Evolutionary conservation across 2,329 filamentous ascomycete species (phyloP), one percentile per base, ranked within the genome.

Genomic region (Beauveria bassiana): DNA sequence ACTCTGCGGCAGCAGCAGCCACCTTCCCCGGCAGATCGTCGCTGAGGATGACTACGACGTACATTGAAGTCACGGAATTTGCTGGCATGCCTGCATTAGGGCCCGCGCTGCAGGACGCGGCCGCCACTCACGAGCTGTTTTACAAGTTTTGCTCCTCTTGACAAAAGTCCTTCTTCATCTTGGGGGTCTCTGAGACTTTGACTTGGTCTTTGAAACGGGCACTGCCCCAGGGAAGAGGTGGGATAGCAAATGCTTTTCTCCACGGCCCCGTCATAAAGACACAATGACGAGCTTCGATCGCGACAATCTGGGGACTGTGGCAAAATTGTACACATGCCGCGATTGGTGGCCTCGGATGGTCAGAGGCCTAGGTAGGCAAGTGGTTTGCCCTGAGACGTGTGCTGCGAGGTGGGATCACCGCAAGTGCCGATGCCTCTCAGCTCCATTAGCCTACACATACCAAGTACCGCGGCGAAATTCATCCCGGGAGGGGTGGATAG

Each of bases 71-170:
- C 1, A 79, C 77, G 0, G 76, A 77, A 3, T 79, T 79, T 59
- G 77, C 77, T 0, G 77, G 78, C 2, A 80, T 77, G 0, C 76
- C 77, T 0, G 66, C 74, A 1, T 67, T 78, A 0, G 69, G 71
- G 0, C 69, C 71, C 1, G 69, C 75, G 0, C 69, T 75, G 24
- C 68, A 65, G 1, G 61, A 59, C 3, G 70, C 70, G 12, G 70
- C 66, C 8, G 65, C 70, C 0, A 68, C 70, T 0, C 65, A 73
- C 0, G 67, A 72, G 31, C 14, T 73, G 75, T 43, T 43, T 5
- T 18, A 82, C 65, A 70, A 71, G 18, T 81, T 82, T 81, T 82
- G 77, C 71, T 83, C 1, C 69, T 78, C 5, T 74, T 81, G 65
- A 77, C 72, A 6, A 66, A 72, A 3, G 73, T 78, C 74, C 0